Conservation (phyloP, 352 stramenopile genomes). For the Globisporangium cylindrosporum region DNA sequence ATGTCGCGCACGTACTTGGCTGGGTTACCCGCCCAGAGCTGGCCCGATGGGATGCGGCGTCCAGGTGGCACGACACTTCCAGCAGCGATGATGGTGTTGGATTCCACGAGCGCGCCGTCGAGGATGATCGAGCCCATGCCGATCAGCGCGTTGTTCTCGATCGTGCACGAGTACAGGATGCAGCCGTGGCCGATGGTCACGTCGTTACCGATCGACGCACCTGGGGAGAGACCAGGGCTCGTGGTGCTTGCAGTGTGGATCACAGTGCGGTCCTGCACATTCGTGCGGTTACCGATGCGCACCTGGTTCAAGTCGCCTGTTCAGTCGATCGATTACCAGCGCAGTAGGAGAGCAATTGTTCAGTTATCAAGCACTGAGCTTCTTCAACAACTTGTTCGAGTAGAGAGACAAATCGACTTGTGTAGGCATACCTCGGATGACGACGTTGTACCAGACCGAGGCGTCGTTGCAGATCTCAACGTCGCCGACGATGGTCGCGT, state of each 20-base stretch:
- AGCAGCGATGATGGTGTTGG: slow-evolving; percentile 93
- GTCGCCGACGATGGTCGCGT: slow-evolving; percentile 95
- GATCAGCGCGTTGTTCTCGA: slow-evolving; percentile 95
- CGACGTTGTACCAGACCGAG: slow-evolving; percentile 96
- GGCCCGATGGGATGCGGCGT: slow-evolving; percentile 86
- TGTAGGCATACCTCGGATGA: slow-evolving; percentile 80
- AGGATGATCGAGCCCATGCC: slow-evolving; percentile 95
- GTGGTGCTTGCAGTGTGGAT: slow-evolving; percentile 90
- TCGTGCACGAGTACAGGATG: slow-evolving; percentile 95
- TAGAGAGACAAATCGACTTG: neutral
- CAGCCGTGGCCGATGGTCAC: slow-evolving; percentile 95
- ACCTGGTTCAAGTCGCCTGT: slow-evolving; percentile 88
- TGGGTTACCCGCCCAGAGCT: slow-evolving; percentile 97
- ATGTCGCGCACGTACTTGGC: slow-evolving; percentile 93
- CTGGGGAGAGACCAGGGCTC: slow-evolving; percentile 71
- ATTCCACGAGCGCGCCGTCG: slow-evolving; percentile 90
- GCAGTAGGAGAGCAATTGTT: neutral
- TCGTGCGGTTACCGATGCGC: slow-evolving; percentile 94
- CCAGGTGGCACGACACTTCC: slow-evolving; percentile 92
- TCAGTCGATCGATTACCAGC: neutral
- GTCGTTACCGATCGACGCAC: slow-evolving; percentile 93
- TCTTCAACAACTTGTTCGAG: neutral
- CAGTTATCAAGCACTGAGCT: neutral
- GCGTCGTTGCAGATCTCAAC: slow-evolving; percentile 94
- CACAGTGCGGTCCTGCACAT: slow-evolving; percentile 96